Conservation (phyloP, 768 basidiomycete genomes). For the Botryobasidium botryosum region DNA sequence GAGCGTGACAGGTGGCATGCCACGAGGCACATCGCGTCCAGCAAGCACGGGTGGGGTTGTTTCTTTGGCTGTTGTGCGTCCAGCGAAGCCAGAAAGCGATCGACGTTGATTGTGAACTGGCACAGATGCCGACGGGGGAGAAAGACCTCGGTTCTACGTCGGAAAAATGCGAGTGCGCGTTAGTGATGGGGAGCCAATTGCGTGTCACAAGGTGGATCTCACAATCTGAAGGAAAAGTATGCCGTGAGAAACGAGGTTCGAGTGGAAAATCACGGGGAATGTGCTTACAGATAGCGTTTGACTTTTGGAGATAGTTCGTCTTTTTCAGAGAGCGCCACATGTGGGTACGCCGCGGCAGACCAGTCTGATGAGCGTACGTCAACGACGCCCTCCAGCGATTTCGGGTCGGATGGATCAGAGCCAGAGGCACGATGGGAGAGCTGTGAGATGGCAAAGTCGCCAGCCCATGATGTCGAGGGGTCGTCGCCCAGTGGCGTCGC, state of each 20-base stretch:
- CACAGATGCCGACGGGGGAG: not conserved
- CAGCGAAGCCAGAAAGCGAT: not conserved
- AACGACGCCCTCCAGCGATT: no score
- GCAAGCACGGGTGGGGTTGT: constrained; percentile 7
- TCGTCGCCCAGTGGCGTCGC: no score
- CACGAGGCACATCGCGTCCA: constrained; percentile 12
- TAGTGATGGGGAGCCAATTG: not conserved
- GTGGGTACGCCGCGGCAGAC: no score
- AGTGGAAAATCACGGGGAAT: not conserved
- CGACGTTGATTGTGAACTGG: not conserved
- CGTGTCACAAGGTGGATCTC: not conserved
- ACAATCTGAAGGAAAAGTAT: not conserved
- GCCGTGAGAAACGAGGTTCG: not conserved
- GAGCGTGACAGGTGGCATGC: constrained; percentile 9
- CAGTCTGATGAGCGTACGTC: no score
- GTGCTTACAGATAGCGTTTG: no score
- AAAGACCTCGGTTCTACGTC: not conserved
- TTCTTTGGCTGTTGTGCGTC: not conserved
- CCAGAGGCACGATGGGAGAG: no score
- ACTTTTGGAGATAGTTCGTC: no score
- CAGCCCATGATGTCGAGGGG: no score
- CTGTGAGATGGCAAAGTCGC: no score
- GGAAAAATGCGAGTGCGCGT: not conserved
- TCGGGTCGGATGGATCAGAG: no score
- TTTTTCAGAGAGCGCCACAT: no score